Evolutionary conservation across 345 rosid species (phyloP).

Genomic region (Salix udensis): DNA sequence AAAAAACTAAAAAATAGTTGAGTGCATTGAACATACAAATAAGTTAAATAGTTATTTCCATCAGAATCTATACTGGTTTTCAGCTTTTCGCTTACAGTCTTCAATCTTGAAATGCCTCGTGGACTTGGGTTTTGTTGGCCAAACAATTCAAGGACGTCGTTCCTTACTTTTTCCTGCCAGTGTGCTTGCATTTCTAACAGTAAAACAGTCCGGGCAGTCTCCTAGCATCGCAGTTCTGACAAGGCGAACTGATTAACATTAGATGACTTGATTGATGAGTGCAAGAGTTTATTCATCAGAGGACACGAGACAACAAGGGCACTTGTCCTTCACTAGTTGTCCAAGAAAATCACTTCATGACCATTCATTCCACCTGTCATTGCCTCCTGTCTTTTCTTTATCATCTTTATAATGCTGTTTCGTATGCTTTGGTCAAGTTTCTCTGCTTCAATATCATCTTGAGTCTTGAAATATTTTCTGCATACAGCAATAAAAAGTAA

Average conservation of each 20-base stretch:
- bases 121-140: constrained; percentile 27
- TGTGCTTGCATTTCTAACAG: constrained; percentile 31
- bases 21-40: too few species aligned
- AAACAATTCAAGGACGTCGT: constrained; percentile 29
- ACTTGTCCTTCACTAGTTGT: constrained; percentile 16
- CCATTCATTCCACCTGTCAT: not conserved
- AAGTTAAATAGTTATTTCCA: not conserved
- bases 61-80: not conserved
- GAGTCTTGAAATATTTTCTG: constrained; percentile 7
- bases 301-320: not conserved
- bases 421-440: not conserved
- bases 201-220: constrained; percentile 24
- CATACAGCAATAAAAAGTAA: not conserved
- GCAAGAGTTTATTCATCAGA: constrained; percentile 39
- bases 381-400: constrained; percentile 16
- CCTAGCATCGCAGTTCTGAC: constrained; percentile 9
- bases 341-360: constrained; percentile 27
- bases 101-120: constrained; percentile 31
- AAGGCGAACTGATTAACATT: too few species aligned
- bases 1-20: too few species aligned
- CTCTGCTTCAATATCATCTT: constrained; percentile 13
- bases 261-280: not conserved
- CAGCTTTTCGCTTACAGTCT: constrained; percentile 19
- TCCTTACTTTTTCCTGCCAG: constrained; percentile 44
- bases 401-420: not conserved